Conservation (phyloP, 2,329 filamentous ascomycete genomes). For the Trichoderma oligosporum region DNA sequence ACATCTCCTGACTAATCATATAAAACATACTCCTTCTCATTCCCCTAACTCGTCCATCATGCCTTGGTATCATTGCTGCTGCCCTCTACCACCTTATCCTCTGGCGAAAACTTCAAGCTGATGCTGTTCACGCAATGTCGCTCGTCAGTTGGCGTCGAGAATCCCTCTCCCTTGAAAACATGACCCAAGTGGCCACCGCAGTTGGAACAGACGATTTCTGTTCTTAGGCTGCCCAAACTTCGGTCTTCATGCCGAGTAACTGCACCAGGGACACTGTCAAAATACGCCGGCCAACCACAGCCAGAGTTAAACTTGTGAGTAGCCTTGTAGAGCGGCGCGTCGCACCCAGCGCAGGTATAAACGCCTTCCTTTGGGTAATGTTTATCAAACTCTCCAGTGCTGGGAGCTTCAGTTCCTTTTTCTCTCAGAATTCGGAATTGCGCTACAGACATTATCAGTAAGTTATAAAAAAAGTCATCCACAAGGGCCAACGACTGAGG, state of each 20-base stretch:
- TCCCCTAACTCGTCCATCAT: constrained; percentile 18
- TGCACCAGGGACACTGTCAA: constrained; percentile 87
- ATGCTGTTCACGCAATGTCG: constrained; percentile 95
- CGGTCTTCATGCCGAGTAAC: constrained; percentile 77
- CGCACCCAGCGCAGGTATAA: constrained; percentile 84
- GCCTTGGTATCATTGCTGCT: constrained; percentile 38
- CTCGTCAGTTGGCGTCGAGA: constrained; percentile 83
- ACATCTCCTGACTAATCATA: not conserved
- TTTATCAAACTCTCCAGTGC: constrained; percentile 80
- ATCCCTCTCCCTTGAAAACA: constrained; percentile 89
- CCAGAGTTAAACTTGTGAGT: constrained; percentile 93
- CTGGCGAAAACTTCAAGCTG: constrained; percentile 73
- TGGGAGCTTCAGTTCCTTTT: constrained; percentile 84
- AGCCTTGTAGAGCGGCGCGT: constrained; percentile 85
- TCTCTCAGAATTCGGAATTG: constrained; percentile 92
- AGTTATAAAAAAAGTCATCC: not conserved
- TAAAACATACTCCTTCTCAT: too few species aligned
- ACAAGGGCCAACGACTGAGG: too few species aligned
- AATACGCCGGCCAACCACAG: constrained; percentile 98
- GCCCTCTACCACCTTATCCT: constrained; percentile 50
- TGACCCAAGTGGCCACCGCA: constrained; percentile 94
- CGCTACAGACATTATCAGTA: constrained; percentile 51
- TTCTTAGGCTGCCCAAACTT: constrained; percentile 76
- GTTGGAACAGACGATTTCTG: constrained; percentile 90
- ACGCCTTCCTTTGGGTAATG: constrained; percentile 72